Evolutionary conservation across 768 basidiomycete genomes (phyloP).

Genomic region (Crassisporium funariophilum): DNA sequence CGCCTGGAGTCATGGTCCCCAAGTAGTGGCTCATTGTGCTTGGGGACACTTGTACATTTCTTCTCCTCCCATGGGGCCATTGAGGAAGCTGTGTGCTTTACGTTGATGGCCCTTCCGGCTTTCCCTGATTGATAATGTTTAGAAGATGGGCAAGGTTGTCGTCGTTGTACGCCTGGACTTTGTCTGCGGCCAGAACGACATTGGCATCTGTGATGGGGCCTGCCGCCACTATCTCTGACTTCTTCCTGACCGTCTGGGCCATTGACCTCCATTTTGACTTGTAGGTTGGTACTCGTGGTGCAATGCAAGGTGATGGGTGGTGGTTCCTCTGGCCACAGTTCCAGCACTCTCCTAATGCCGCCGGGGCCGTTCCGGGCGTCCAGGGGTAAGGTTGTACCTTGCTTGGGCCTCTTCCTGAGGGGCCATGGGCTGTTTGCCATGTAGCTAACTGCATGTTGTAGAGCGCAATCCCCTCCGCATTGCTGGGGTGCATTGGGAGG

Average conservation of each 20-base stretch:
- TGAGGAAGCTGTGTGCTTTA: conserved; percentile 11
- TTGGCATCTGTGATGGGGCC: background rate
- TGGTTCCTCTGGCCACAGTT: background rate
- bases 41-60: conserved; percentile 8
- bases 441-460: background rate
- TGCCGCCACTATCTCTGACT: background rate
- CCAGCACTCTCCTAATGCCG: background rate
- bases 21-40: background rate
- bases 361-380: background rate
- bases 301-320: background rate
- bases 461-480: background rate
- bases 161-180: background rate
- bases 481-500: background rate
- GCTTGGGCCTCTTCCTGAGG: background rate
- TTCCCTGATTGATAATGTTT: conserved; percentile 13
- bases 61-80: conserved; percentile 6
- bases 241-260: background rate
- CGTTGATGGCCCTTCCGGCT: conserved; percentile 22
- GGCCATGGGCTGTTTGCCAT: background rate
- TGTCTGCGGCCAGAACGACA: background rate
- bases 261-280: background rate
- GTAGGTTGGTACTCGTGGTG: background rate
- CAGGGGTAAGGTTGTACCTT: background rate
- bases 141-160: background rate
- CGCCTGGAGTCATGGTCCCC: no score